Conservation (phyloP, 371 early-diverging fungal species). For the Mortierella sp. region DNA sequence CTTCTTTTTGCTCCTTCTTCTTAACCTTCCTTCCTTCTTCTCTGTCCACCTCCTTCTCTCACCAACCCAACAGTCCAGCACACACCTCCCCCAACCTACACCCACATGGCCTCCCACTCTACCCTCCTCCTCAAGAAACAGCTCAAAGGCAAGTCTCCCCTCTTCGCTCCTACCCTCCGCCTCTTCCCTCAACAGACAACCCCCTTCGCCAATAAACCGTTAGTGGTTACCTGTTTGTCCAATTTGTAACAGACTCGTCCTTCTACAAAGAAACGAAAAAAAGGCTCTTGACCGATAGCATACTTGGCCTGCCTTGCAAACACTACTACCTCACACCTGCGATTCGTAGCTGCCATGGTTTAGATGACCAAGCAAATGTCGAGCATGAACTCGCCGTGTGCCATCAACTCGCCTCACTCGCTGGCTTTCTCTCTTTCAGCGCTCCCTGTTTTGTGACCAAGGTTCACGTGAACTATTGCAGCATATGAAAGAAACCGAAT, state of each 20-base stretch:
- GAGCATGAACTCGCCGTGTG: not conserved
- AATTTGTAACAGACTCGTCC: not conserved
- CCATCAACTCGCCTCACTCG: not conserved
- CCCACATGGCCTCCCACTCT: slow-evolving; percentile 21
- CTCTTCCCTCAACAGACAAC: not conserved
- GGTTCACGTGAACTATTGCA: slow-evolving; percentile 7
- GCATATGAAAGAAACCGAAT: not conserved
- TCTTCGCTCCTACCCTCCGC: not conserved
- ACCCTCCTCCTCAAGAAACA: slow-evolving; percentile 27
- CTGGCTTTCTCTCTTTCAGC: not conserved
- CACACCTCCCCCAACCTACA: not conserved
- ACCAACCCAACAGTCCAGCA: not conserved
- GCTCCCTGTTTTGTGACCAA: not conserved
- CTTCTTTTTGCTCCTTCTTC: not conserved
- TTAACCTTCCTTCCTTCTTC: slow-evolving; percentile 1
- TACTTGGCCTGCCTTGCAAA: not conserved
- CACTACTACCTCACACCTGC: not conserved
- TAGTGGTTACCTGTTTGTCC: not conserved
- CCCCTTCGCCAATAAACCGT: not conserved
- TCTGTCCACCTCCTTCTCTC: not conserved
- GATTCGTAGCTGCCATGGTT: slow-evolving; percentile 1
- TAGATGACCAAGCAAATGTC: slow-evolving; percentile 8
- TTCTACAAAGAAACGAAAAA: not conserved
- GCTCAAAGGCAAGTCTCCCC: slow-evolving; percentile 27
- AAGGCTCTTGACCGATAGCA: not conserved